A percentile compares a stretch with the other conserved stretches of the same genome.
Conservation (phyloP, 345 rosid species). For the Dovyalis caffra region DNA sequence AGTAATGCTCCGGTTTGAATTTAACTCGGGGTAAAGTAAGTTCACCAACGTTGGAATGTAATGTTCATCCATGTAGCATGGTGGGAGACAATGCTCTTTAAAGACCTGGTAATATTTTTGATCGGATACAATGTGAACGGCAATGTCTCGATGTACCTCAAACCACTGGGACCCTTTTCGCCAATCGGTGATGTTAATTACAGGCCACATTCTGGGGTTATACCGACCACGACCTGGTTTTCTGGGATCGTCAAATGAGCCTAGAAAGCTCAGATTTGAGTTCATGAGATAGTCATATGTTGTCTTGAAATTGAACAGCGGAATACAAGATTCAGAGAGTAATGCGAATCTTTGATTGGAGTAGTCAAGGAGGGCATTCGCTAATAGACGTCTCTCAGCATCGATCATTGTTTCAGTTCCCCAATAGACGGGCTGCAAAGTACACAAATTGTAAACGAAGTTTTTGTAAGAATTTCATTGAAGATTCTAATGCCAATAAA, state of each 20-base stretch:
- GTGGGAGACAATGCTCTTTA: conserved; percentile 36
- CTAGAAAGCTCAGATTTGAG: conserved; percentile 36
- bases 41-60: conserved; percentile 60
- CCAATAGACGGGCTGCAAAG: conserved; percentile 45
- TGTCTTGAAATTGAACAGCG: conserved; percentile 47
- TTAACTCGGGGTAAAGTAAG: conserved; percentile 30
- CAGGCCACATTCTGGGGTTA: conserved; percentile 41
- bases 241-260: conserved; percentile 43
- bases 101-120: conserved; percentile 44
- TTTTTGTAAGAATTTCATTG: background rate
- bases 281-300: conserved; percentile 38
- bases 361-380: conserved; percentile 42
- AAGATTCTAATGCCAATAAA: too few species aligned
- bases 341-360: conserved; percentile 44
- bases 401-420: conserved; percentile 46
- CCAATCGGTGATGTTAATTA: conserved; percentile 52
- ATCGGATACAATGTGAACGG: conserved; percentile 44
- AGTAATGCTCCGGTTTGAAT: conserved; percentile 53
- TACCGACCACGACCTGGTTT: conserved; percentile 49
- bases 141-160: conserved; percentile 54
- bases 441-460: background rate
- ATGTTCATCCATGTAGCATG: conserved; percentile 78
- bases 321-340: conserved; percentile 55
- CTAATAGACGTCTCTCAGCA: conserved; percentile 46
- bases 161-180: conserved; percentile 89